Conservation (phyloP, 257 asterid genomes). For the Handroanthus guayacan region DNA sequence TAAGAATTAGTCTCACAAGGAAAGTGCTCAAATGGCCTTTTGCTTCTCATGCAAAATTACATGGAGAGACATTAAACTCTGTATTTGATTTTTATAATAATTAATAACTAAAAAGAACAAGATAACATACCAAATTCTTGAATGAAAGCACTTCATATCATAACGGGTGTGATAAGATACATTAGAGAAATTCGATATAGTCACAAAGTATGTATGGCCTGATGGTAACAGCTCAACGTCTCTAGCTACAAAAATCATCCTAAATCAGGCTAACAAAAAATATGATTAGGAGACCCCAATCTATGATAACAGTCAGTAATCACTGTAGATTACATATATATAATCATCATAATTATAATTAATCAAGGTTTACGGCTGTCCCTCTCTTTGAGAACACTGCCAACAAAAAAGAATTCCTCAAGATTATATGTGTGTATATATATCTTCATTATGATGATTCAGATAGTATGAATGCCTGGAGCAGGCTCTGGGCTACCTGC, state of each 20-base stretch:
- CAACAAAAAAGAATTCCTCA: conserved; percentile 1
- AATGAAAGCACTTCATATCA: too few relatives aligned
- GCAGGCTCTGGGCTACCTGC: conserved; percentile 84
- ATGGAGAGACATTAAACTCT: too few relatives aligned
- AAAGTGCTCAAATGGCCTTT: too few relatives aligned
- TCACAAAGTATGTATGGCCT: neutral
- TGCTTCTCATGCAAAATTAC: too few relatives aligned
- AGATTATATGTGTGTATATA: neutral
- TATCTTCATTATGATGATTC: conserved; percentile 40
- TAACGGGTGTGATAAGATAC: too few relatives aligned
- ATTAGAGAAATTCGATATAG: conserved; percentile 2
- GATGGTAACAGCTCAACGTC: neutral
- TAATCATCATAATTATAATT: neutral
- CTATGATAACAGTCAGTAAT: conserved; percentile 3
- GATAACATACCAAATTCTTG: too few relatives aligned
- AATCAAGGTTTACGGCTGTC: neutral
- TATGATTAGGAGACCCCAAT: conserved; percentile 8
- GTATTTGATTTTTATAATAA: too few relatives aligned
- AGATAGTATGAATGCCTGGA: conserved; percentile 71
- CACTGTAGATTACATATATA: neutral
- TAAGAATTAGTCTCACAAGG: too few relatives aligned
- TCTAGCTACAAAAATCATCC: neutral
- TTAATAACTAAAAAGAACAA: too few relatives aligned
- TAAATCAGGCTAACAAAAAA: neutral
- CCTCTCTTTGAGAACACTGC: conserved; percentile 18